phyloP scores from a whole-genome alignment of 495 filamentous ascomycete species.

The Neurospora intermedia region DNA sequence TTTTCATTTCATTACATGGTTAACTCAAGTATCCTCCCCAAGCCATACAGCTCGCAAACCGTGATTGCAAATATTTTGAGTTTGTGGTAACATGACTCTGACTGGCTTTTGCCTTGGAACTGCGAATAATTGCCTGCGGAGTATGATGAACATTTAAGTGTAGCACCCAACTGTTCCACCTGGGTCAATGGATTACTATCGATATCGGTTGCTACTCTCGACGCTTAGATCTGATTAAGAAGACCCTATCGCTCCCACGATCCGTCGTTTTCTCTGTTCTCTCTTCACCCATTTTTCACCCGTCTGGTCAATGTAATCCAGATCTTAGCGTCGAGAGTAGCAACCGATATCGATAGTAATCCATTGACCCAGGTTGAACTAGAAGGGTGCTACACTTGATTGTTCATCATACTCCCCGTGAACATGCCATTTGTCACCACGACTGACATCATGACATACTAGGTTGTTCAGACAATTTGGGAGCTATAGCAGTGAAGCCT shows the following conservation, averaged over 20 bases:
- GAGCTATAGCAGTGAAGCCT: neutral
- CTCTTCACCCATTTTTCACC: neutral
- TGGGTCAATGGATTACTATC: neutral
- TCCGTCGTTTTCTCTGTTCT: neutral
- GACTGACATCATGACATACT: neutral
- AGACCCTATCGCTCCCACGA: neutral
- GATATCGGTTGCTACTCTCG: neutral
- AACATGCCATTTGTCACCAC: neutral
- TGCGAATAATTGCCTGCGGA: neutral
- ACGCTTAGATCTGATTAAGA: neutral
- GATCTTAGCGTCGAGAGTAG: neutral
- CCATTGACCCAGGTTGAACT: neutral
- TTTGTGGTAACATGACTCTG: neutral
- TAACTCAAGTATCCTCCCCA: neutral
- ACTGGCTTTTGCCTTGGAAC: neutral
- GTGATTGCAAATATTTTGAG: neutral
- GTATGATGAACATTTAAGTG: neutral
- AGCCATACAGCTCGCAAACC: neutral
- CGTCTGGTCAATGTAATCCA: neutral
- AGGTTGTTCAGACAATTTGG: neutral
- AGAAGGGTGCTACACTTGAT: neutral
- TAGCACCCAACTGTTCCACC: neutral
- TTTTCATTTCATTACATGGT: neutral
- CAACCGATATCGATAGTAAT: neutral
- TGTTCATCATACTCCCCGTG: neutral